Evolutionary conservation across 108 stramenopile species (phyloP).

Genomic region (Stephanodiscus triporus): DNA sequence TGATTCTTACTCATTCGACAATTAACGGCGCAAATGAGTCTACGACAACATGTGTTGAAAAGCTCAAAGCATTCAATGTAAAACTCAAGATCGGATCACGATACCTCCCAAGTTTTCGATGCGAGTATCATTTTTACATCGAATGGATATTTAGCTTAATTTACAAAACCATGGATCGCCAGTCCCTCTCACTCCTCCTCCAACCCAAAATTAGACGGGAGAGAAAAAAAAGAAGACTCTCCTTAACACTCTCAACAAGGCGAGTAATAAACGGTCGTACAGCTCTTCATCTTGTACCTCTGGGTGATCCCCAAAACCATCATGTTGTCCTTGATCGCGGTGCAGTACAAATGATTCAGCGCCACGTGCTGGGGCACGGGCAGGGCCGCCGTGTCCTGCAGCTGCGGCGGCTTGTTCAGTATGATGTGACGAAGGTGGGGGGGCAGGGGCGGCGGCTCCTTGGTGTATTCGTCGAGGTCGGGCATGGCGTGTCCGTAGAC

Average conservation of each 20-base stretch:
- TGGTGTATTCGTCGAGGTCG: constrained; percentile 97
- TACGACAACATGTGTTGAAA: too few species aligned
- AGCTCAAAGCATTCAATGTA: too few species aligned
- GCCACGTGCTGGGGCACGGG: constrained; percentile 98
- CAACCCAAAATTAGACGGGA: neutral
- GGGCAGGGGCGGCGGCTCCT: constrained; percentile 99
- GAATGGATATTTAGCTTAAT: too few species aligned
- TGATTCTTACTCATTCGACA: too few species aligned
- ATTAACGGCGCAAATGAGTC: too few species aligned
- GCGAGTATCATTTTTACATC: too few species aligned
- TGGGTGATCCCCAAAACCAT: constrained; percentile 99
- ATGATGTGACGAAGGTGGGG: constrained; percentile 99
- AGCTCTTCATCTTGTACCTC: constrained; percentile 95
- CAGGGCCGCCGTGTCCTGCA: constrained; percentile 90
- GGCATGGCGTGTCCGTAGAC: constrained; percentile 90
- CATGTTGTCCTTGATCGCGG: constrained; percentile 99
- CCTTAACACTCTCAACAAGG: constrained; percentile 51
- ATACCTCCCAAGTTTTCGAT: too few species aligned
- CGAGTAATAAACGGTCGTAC: constrained; percentile 97
- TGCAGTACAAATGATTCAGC: constrained; percentile 98
- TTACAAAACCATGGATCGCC: too few species aligned
- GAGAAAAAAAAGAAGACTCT: neutral
- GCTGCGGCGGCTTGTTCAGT: constrained; percentile 94
- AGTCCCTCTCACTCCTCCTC: too few species aligned
- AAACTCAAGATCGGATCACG: too few species aligned